phyloP scores from a whole-genome alignment of 305 asterid genomes.

The Plantago lanceolata region DNA sequence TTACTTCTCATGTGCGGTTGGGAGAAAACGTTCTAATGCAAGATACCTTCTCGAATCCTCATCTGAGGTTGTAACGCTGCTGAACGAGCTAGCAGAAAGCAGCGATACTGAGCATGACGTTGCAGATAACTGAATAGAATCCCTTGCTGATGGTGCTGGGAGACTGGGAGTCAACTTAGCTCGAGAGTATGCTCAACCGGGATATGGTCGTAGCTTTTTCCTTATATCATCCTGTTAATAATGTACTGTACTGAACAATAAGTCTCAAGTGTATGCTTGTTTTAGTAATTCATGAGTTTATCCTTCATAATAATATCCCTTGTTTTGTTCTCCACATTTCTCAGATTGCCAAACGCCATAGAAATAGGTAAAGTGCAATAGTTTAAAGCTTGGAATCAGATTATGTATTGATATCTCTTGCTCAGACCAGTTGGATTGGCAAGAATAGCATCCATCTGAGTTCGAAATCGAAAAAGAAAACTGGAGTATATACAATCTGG shows the following conservation, averaged over 20 bases:
- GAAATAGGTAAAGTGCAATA: not conserved
- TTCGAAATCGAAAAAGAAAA: not conserved
- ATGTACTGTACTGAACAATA: not conserved
- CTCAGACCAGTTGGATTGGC: not conserved
- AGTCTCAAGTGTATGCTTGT: not conserved
- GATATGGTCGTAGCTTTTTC: not conserved
- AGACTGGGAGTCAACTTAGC: not conserved
- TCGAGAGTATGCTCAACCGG: not conserved
- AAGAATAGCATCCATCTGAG: no score
- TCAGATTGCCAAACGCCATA: not conserved
- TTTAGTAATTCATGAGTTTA: no score
- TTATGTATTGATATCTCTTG: not conserved
- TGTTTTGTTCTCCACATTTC: not conserved
- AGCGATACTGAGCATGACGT: not conserved
- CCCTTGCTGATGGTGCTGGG: not conserved
- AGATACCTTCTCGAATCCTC: conserved; percentile 72
- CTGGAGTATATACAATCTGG: not conserved
- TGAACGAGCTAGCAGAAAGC: conserved; percentile 51
- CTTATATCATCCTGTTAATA: not conserved
- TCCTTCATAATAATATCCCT: not conserved
- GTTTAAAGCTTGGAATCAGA: not conserved
- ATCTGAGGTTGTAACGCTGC: conserved; percentile 61
- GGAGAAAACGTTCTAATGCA: conserved; percentile 66
- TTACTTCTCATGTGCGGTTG: conserved; percentile 89
- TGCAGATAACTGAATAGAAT: not conserved